These are phyloP conservation scores for Angophora floribunda DNA, from an alignment of 345 rosid species.

Conservation along the genomic window DNA sequence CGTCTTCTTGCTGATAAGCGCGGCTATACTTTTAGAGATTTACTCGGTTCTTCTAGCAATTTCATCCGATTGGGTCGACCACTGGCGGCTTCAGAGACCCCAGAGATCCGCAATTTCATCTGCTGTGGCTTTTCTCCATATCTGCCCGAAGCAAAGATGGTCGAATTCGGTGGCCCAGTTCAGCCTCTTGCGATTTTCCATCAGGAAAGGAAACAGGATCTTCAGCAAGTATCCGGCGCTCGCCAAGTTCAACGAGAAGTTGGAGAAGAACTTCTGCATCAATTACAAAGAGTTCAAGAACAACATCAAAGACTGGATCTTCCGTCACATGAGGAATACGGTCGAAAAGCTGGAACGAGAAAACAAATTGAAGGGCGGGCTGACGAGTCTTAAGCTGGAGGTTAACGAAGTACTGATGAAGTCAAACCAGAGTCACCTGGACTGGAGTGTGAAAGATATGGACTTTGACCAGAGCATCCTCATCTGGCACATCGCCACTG, in stretches of 20 bases:
- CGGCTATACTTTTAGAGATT: constrained; percentile 6
- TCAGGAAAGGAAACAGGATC: not conserved
- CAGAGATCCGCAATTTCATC: not conserved
- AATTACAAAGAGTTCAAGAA: not conserved
- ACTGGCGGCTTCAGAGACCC: not conserved
- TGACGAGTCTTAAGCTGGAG: not conserved
- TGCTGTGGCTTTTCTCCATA: not conserved
- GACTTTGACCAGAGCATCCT: not conserved
- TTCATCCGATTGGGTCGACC: constrained; percentile 1
- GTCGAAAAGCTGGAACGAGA: fast-evolving
- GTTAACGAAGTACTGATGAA: fast-evolving
- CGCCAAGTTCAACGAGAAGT: not conserved
- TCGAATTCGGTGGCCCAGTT: not conserved
- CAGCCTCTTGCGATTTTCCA: not conserved
- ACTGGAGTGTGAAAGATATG: not conserved
- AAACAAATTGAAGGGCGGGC: not conserved
- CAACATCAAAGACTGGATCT: not conserved
- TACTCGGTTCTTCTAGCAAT: not conserved
- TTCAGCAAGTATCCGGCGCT: not conserved
- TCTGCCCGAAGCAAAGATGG: not conserved
- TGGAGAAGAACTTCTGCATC: not conserved
- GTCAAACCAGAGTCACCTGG: fast-evolving
- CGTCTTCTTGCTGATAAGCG: not conserved
- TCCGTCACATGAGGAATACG: fast-evolving
- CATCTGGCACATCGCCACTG: not conserved